These are phyloP conservation scores for Mercurialis annua DNA, from an alignment of 345 rosid genomes.

Conservation along the genomic window DNA sequence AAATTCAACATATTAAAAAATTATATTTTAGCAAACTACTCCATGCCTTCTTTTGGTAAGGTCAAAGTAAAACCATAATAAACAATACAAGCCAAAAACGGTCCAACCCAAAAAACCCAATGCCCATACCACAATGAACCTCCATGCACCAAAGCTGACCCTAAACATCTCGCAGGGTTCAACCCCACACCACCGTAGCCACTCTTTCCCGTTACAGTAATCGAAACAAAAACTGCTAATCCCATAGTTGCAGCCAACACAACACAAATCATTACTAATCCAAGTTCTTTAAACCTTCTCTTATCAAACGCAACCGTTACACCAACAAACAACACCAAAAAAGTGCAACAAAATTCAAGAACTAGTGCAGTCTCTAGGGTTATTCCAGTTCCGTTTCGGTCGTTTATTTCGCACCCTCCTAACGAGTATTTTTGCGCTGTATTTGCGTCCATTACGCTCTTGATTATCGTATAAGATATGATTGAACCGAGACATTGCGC, in stretches of 20 bases:
- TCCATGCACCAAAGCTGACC: conserved; percentile 20
- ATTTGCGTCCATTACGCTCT: conserved; percentile 28
- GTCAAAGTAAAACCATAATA: conserved; percentile 6
- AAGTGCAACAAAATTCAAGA: conserved; percentile 43
- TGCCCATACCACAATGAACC: conserved; percentile 26
- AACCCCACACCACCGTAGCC: conserved; percentile 28
- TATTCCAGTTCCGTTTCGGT: conserved; percentile 24
- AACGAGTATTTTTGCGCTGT: conserved; percentile 30
- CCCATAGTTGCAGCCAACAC: conserved; percentile 34
- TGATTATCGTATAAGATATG: conserved; percentile 24
- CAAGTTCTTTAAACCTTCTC: conserved; percentile 36
- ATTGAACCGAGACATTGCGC: conserved; percentile 47
- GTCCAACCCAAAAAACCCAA: conserved; percentile 33
- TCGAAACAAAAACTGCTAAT: conserved; percentile 27
- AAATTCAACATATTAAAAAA: too few species aligned
- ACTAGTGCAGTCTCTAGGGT: conserved; percentile 23
- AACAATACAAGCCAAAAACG: conserved; percentile 19
- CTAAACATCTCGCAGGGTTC: conserved; percentile 27
- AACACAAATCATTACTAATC: conserved; percentile 28
- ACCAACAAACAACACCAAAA: conserved; percentile 38
- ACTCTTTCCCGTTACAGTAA: conserved; percentile 12
- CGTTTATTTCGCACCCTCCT: conserved; percentile 47
- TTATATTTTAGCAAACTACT: too few species aligned
- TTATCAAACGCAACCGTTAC: conserved; percentile 42
- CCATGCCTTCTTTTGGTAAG: neutral